Evolutionary conservation across 1,284 basidiomycete genomes (phyloP), one percentile per base, ranked within the genome.

Genomic region (Malassezia japonica): DNA sequence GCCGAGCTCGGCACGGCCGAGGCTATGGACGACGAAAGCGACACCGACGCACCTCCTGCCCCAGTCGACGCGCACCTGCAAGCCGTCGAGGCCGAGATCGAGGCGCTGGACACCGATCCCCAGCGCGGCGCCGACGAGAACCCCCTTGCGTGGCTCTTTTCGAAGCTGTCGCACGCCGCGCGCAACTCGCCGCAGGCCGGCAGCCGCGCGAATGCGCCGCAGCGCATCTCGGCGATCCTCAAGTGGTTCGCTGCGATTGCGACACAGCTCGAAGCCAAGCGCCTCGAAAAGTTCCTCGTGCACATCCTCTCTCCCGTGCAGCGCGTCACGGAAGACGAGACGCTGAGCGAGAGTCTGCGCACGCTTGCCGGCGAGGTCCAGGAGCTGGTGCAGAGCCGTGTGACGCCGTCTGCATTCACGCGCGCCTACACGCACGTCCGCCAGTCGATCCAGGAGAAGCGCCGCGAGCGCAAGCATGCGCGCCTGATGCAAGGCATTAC

Each of bases 201-300:
- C 32, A 13, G 35, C n/a, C 18, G 27, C 76, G 2, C 78, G 57
- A 47, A 23, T 13, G 43, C 32, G 16, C 33, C 40, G 8, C 32
- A 35, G 45, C 45, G 48, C 6, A 38, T 34, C 10, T 33, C 37
- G 3, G 48, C 48, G 16, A 44, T 51, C 4, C 27, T 54, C 41
- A 54, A 51, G 43, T 92, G 88, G 83, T 94, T 95, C 65, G 91
- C 89, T 1, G 89, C 89, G 0, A 87, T 94, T 80, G 75, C 81
- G 4, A 82, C 84, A 7, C 76, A 81, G 64, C 81, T 96, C 76
- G 79, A 82, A 1, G 62, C 77, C 1, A 56, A 67, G 0, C 74
- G 78, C 31, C 75, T 86, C 0, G 80, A 83, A 57, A 75, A 73
- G 6, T 92, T 85, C 76, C 77, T 94, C 34, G 78, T 83, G 1